phyloP scores from a whole-genome alignment of 2,329 filamentous ascomycete species.

The Lachnellula cervina region DNA sequence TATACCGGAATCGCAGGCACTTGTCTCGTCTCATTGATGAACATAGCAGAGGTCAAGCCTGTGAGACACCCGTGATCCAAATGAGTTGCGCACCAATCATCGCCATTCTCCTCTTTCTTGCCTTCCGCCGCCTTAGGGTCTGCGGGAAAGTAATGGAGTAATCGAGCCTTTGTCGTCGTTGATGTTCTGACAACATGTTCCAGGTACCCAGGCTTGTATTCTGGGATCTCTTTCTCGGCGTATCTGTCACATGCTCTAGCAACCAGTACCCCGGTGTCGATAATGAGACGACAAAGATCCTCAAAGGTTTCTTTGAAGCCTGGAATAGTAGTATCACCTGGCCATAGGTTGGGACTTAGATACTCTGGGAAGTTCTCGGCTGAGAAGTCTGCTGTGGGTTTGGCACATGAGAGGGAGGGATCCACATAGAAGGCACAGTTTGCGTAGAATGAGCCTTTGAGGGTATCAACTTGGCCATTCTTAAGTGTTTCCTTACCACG shows the following conservation, averaged over 20 bases:
- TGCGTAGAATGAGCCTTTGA: conserved; percentile 80
- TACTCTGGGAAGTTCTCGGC: conserved; percentile 75
- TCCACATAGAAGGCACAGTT: conserved; percentile 77
- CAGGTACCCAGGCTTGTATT: conserved; percentile 73
- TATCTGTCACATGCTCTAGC: conserved; percentile 87
- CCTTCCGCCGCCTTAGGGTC: conserved; percentile 33
- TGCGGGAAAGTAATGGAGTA: conserved; percentile 88
- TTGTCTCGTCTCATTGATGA: conserved; percentile 68
- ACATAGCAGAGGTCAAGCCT: conserved; percentile 92
- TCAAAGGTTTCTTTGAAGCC: conserved; percentile 72
- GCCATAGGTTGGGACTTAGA: conserved; percentile 88
- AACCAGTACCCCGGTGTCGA: conserved; percentile 83
- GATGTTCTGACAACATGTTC: conserved; percentile 83
- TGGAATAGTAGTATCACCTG: conserved; percentile 60
- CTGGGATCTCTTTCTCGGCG: conserved; percentile 71
- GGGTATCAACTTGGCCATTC: conserved; percentile 70
- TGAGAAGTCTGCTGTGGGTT: conserved; percentile 54
- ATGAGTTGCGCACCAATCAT: conserved; percentile 93
- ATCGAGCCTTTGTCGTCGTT: conserved; percentile 81
- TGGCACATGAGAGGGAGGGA: conserved; percentile 54
- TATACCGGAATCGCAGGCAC: conserved; percentile 30
- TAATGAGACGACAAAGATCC: conserved; percentile 74
- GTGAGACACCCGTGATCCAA: conserved; percentile 92
- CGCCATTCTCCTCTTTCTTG: conserved; percentile 50
- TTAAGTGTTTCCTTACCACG: conserved; percentile 77